Evolutionary conservation across 495 filamentous ascomycete species (phyloP), one percentile per base, ranked within the genome.

Genomic region (Clavariopsis aquatica): DNA sequence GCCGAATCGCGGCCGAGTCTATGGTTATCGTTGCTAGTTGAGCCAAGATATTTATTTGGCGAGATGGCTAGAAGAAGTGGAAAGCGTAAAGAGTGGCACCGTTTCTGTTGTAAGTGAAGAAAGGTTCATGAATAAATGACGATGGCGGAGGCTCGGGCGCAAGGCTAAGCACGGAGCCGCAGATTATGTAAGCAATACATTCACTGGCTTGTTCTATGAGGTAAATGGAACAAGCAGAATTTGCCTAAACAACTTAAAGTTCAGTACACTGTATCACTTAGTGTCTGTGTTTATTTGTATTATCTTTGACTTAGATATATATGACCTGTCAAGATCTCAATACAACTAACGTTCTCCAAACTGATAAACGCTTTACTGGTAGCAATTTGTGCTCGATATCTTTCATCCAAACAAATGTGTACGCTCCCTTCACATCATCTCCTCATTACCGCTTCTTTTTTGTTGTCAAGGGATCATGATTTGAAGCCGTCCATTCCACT

Each of bases 101-200:
- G 12, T 43, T 43, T 17, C 4, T 7, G 13, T 7, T 3, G 38
- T 9, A 43, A 17, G 13, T 43, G 38, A 6, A 43, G 38, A 17
- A 34, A 43, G 38, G 38, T 43, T 43, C 38, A 43, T 43, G 38
- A 43, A 43, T 43, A 43, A 43, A 43, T 43, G 38, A 43, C 38
- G 38, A 43, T 43, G 38, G 38, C 38, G 38, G n/a, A n/a, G n/a
- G 38, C 38, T 43, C 38, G 38, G 31, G 38, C 38, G 38, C 38
- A 43, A 8, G 38, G 8, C 38, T 43, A 43, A 43, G 31, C 31
- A 43, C 38, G 38, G 38, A 43, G 38, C 38, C 38, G 6, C 38
- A 43, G n/a, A 43, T 43, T 43, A 43, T 6, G 38, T 43, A 28
- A 51, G 47, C 26, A 10, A 3, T 3, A 1, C 19, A 51, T 7